Percentiles rank a stretch among this genome's conserved stretches.
phyloP scores from a whole-genome alignment of 2,329 filamentous ascomycete species.

The Aspergillus tamarii region DNA sequence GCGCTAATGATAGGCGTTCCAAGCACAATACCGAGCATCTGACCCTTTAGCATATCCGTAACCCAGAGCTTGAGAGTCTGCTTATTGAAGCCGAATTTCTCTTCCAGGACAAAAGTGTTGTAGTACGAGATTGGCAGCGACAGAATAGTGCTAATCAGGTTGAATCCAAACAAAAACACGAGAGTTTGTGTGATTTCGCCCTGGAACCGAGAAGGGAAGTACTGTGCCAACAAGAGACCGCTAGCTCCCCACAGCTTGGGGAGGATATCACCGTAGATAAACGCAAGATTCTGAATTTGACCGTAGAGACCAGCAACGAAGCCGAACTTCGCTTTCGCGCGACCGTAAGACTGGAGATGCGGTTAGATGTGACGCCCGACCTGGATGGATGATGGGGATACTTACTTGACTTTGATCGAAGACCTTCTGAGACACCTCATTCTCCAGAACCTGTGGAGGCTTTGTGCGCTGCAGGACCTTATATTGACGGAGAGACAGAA shows the following conservation, averaged over 20 bases:
- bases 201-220: constrained; percentile 75
- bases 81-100: constrained; percentile 99
- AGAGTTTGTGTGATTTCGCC: constrained; percentile 95
- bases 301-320: constrained; percentile 80
- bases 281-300: constrained; percentile 84
- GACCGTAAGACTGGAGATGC: constrained; percentile 74
- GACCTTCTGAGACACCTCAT: constrained; percentile 85
- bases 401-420: constrained; percentile 87
- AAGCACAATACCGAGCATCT: constrained; percentile 77
- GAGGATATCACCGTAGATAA: constrained; percentile 88
- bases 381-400: not conserved
- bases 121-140: constrained; percentile 84
- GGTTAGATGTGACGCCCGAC: not conserved
- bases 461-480: constrained; percentile 77
- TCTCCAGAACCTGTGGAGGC: constrained; percentile 82
- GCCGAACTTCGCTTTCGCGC: constrained; percentile 90
- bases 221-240: constrained; percentile 72
- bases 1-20: constrained; percentile 87
- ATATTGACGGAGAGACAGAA: constrained; percentile 89
- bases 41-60: constrained; percentile 87
- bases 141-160: constrained; percentile 76
- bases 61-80: constrained; percentile 88
- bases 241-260: constrained; percentile 87
- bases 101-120: constrained; percentile 92
- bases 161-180: constrained; percentile 86